Evolutionary conservation across 805 yeast species (phyloP).

Genomic region (Candida caryicola): DNA sequence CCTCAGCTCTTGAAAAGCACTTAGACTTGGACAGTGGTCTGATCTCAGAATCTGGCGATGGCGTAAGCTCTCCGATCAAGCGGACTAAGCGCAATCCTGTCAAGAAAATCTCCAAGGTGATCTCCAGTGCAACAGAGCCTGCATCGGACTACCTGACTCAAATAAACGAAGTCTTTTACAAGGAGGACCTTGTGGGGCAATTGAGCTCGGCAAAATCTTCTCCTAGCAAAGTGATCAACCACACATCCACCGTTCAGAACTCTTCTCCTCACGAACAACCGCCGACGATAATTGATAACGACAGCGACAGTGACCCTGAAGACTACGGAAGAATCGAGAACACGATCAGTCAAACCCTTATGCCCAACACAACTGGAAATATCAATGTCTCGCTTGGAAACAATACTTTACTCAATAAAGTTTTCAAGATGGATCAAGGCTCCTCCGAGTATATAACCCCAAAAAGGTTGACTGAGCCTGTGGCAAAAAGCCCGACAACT

Average conservation of each 20-base stretch:
- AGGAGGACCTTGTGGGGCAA: constrained; percentile 23
- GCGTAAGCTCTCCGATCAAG: constrained; percentile 18
- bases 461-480: constrained; percentile 29
- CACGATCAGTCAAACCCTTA: constrained; percentile 19
- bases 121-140: constrained; percentile 18
- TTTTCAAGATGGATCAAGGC: constrained; percentile 11
- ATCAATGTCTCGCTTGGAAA: constrained; percentile 6
- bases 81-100: constrained; percentile 10
- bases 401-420: constrained; percentile 18
- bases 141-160: constrained; percentile 12
- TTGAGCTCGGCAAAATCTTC: constrained; percentile 13
- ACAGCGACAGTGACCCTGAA: constrained; percentile 26
- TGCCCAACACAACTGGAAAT: constrained; percentile 10
- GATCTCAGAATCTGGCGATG: constrained; percentile 2
- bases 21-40: constrained; percentile 1
- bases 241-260: neutral
- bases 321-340: constrained; percentile 20
- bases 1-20: constrained; percentile 2
- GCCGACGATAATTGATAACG: constrained; percentile 20
- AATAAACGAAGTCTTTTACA: constrained; percentile 21
- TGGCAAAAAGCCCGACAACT: constrained; percentile 28
- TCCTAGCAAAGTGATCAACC: constrained; percentile 1
- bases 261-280: neutral
- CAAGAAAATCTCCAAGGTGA: constrained; percentile 20
- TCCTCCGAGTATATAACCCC: constrained; percentile 26